Percentiles rank a stretch among this genome's conserved stretches.
phyloP scores from a whole-genome alignment of 495 filamentous ascomycete genomes.

The Chaetomium cochliodes region DNA sequence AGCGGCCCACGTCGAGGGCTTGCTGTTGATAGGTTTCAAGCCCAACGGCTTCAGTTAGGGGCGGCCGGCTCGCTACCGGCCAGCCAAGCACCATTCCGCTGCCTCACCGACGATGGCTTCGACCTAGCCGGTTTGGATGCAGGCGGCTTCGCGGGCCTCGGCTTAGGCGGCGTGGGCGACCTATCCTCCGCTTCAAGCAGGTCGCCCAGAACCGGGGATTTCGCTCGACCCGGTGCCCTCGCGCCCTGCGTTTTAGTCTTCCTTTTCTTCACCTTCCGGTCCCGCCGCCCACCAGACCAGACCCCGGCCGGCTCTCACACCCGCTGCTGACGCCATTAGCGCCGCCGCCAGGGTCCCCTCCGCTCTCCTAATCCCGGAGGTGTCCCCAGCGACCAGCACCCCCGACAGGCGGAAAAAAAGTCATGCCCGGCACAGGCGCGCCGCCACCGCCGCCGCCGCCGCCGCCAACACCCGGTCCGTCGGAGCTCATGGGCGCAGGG shows the following conservation, averaged over 20 bases:
- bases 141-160: background rate
- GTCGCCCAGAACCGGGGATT: background rate
- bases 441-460: constrained; percentile 17
- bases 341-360: background rate
- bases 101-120: background rate
- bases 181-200: background rate
- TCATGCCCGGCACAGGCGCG: constrained; percentile 26
- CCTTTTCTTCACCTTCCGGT: too few relatives aligned
- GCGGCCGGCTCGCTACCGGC: too few relatives aligned
- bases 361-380: constrained; percentile 37
- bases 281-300: background rate
- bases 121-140: background rate
- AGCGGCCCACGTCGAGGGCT: too few relatives aligned
- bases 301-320: background rate
- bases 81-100: too few relatives aligned
- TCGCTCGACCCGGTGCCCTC: too few relatives aligned
- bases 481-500: constrained; percentile 36
- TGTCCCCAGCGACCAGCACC: constrained; percentile 38
- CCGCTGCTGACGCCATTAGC: background rate
- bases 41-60: too few relatives aligned
- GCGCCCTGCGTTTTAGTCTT: background rate
- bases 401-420: constrained; percentile 24
- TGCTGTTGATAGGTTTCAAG: too few relatives aligned
- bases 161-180: background rate
- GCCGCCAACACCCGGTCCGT: constrained; percentile 11